Percentiles rank a stretch among this genome's conserved stretches.
These are phyloP conservation scores for Leccinum subgranulosum DNA, from an alignment of 768 basidiomycete genomes.

Conservation along the genomic window DNA sequence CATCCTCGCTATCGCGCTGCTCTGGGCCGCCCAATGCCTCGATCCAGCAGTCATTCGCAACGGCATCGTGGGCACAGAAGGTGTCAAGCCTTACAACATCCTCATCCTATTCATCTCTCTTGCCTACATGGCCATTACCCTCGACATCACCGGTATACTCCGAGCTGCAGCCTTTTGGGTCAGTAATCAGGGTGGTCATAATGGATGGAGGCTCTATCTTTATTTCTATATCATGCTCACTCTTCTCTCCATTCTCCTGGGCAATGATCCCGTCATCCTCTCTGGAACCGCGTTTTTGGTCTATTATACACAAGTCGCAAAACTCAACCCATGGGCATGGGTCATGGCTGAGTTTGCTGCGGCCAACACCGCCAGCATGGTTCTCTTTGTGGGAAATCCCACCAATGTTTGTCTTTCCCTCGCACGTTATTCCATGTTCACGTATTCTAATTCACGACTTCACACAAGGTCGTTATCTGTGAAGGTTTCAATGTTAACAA, in stretches of 20 bases:
- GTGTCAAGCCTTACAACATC: conserved; percentile 88
- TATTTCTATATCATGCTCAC: conserved; percentile 86
- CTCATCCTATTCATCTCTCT: conserved; percentile 89
- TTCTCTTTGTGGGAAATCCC: conserved; percentile 82
- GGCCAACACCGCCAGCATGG: conserved; percentile 76
- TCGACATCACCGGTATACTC: conserved; percentile 86
- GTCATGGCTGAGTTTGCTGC: conserved; percentile 74
- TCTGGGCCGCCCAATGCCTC: conserved; percentile 57
- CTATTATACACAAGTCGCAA: conserved; percentile 70
- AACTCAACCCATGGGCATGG: conserved; percentile 58
- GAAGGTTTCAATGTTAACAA: conserved; percentile 82
- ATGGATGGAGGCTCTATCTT: conserved; percentile 69
- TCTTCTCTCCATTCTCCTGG: conserved; percentile 71
- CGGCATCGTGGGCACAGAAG: conserved; percentile 78
- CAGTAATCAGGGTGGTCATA: conserved; percentile 70
- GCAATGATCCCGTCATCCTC: conserved; percentile 92
- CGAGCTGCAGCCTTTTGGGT: conserved; percentile 89
- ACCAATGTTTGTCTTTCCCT: conserved; percentile 57
- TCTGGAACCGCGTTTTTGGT: conserved; percentile 88
- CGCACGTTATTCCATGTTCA: background rate
- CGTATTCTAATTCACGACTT: background rate
- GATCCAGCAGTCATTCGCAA: conserved; percentile 49
- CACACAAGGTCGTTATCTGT: conserved; percentile 63
- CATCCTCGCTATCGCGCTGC: conserved; percentile 46
- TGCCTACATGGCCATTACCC: conserved; percentile 89